phyloP scores from a whole-genome alignment of 805 yeast genomes.

The Monosporozyma yasuniensis region DNA sequence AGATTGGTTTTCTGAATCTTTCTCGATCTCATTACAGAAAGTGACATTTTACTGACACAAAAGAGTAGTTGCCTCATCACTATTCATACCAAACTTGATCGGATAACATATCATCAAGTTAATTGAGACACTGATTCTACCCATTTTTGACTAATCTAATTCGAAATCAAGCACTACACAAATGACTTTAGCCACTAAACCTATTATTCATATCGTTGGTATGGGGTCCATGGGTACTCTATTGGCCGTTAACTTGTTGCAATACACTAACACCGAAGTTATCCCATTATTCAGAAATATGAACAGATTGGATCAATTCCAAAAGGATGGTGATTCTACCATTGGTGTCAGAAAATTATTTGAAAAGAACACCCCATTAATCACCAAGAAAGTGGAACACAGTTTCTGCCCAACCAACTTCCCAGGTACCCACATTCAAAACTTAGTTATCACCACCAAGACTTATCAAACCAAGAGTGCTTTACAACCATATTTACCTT shows the following conservation, averaged over 20 bases:
- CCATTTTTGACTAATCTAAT: neutral
- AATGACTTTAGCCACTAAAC: slow-evolving; percentile 1
- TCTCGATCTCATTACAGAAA: neutral
- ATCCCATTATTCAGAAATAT: slow-evolving; percentile 28
- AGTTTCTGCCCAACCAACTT: slow-evolving; percentile 22
- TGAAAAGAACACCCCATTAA: slow-evolving; percentile 11
- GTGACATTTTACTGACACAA: too few species aligned
- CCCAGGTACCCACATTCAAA: slow-evolving; percentile 32
- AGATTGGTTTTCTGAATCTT: neutral
- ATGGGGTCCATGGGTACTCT: slow-evolving; percentile 31
- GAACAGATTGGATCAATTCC: slow-evolving; percentile 19
- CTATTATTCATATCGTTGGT: slow-evolving; percentile 24
- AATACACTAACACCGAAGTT: slow-evolving; percentile 16
- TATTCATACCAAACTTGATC: too few species aligned
- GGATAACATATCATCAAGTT: neutral
- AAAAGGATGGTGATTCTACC: slow-evolving; percentile 12
- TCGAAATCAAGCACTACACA: neutral
- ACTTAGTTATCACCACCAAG: slow-evolving; percentile 70
- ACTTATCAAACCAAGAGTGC: slow-evolving; percentile 66
- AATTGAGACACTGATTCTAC: neutral
- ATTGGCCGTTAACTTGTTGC: slow-evolving; percentile 22
- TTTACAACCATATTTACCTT: slow-evolving; percentile 42
- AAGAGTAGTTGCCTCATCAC: neutral
- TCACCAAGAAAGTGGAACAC: slow-evolving; percentile 5
- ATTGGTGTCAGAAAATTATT: slow-evolving; percentile 21